Evolutionary conservation across 768 basidiomycete genomes (phyloP).

Genomic region (Phylloporus sp.): DNA sequence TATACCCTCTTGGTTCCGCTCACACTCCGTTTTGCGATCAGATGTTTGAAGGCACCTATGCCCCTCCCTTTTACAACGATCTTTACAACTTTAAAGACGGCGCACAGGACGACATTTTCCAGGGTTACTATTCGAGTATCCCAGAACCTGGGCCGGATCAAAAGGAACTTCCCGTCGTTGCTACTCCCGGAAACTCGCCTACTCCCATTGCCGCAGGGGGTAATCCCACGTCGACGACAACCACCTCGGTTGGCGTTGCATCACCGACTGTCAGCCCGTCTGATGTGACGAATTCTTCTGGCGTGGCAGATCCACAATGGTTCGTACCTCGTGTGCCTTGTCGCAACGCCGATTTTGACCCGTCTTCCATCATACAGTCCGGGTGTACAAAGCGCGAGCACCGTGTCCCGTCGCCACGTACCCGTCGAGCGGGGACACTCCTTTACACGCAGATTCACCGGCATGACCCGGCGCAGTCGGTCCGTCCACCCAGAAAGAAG

Average conservation of each 20-base stretch:
- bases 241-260: not conserved
- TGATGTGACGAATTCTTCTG: too few species aligned
- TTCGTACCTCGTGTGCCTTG: slow-evolving; percentile 1
- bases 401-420: slow-evolving; percentile 8
- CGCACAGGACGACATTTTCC: slow-evolving; percentile 69
- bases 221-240: not conserved
- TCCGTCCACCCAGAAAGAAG: not conserved
- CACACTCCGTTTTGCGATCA: slow-evolving; percentile 18
- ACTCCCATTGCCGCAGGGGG: too few species aligned
- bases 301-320: slow-evolving; percentile 10
- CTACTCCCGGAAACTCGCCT: not conserved
- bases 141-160: slow-evolving; percentile 41
- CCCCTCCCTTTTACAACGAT: slow-evolving; percentile 64
- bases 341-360: not conserved
- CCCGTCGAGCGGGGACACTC: slow-evolving; percentile 2
- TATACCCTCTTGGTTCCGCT: not conserved
- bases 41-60: slow-evolving; percentile 61
- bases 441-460: slow-evolving; percentile 1
- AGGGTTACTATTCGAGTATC: slow-evolving; percentile 45
- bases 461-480: slow-evolving; percentile 13
- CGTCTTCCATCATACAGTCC: not conserved
- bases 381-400: not conserved
- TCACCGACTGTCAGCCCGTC: slow-evolving; percentile 2
- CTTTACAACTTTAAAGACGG: slow-evolving; percentile 70
- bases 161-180: slow-evolving; percentile 20